Base-by-base conservation (phyloP, 306 rosid genomes). In the Boehmeria nivea region DNA sequence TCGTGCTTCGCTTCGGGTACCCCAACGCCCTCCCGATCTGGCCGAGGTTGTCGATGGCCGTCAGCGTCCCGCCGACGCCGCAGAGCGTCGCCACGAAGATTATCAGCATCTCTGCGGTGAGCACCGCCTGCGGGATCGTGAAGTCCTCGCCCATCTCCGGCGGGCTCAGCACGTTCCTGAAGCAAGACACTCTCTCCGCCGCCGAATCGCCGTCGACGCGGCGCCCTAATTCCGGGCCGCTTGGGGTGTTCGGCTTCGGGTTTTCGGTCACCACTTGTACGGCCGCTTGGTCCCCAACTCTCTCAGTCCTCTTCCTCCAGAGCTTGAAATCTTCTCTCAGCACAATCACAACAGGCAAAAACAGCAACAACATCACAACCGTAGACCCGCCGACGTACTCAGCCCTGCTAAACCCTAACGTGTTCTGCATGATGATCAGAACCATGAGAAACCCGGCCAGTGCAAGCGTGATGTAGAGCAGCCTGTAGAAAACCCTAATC, bases 381-480 rank as follows among this genome's bases (percentile, higher is more conserved):
- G 75, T 5, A 3, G 70, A 57, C 2, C 67, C 47, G 1, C 12
- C 26, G 0, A 44, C 60, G 12, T 16, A 65, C 53, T 56, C 63
- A 12, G 0, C 22, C 5, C 20, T 43, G 0, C 20, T n/a, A n/a
- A 68, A 74, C 0, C n/a, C 10, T 9, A 28, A 0, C 6, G 14
- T 23, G 57, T 56, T 51, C 17, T 73, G 66, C 0, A 59, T 17
- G 4, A 62, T 42, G 43, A 64, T 62, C 58, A 73, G 12, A 12
- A 46, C 47, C 78, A 73, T 73, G 15, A 73, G 55, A 25, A 73
- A 67, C 43, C 73, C 69, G 19, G 78, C 78, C 12, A 73, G 57
- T 23, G 6, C 61, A 10, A 67, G 69, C 1, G 70, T 62, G 6
- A 57, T 38, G 19, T 67, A 67, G 10, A 73, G 78, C 15, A 73